Percentiles rank a stretch among this genome's conserved stretches.
Conservation (phyloP, 2,329 filamentous ascomycete species). For the Monosporascus sp. region DNA sequence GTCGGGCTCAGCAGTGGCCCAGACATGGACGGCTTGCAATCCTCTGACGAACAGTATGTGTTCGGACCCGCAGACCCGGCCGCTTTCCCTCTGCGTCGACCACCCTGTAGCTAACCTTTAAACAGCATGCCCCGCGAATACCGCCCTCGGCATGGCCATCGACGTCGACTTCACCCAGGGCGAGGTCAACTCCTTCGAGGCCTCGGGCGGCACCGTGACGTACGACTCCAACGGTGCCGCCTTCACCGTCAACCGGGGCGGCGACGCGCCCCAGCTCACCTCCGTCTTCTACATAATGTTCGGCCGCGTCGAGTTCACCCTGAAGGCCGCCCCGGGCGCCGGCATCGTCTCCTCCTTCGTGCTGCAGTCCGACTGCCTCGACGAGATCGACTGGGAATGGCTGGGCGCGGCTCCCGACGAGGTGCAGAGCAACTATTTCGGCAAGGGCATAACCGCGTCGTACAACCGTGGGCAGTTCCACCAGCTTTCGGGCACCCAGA, state of each 20-base stretch:
- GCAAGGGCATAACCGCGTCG: conserved; percentile 78
- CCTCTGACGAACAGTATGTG: conserved; percentile 24
- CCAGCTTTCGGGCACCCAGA: conserved; percentile 63
- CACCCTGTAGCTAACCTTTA: conserved; percentile 7
- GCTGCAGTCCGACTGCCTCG: conserved; percentile 82
- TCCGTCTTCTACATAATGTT: conserved; percentile 99
- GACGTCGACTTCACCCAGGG: conserved; percentile 79
- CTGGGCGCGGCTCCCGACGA: conserved; percentile 69
- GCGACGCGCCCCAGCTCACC: conserved; percentile 79
- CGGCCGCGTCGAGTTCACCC: conserved; percentile 76
- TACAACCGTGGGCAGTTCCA: conserved; percentile 88
- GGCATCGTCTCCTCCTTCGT: conserved; percentile 94
- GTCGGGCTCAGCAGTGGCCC: conserved; percentile 16
- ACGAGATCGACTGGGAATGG: conserved; percentile 98
- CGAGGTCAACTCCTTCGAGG: conserved; percentile 70
- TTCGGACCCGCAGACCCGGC: neutral
- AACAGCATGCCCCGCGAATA: conserved; percentile 65
- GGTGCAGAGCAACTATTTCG: conserved; percentile 97
- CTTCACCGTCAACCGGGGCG: conserved; percentile 72
- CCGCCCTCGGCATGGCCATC: conserved; percentile 78
- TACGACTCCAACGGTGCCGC: conserved; percentile 73
- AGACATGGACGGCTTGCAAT: conserved; percentile 27
- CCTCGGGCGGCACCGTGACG: conserved; percentile 60
- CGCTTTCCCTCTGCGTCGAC: neutral
- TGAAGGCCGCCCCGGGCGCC: conserved; percentile 81